Base-by-base conservation (phyloP, 768 basidiomycete genomes). In the Cyclocybe aegerita region DNA sequence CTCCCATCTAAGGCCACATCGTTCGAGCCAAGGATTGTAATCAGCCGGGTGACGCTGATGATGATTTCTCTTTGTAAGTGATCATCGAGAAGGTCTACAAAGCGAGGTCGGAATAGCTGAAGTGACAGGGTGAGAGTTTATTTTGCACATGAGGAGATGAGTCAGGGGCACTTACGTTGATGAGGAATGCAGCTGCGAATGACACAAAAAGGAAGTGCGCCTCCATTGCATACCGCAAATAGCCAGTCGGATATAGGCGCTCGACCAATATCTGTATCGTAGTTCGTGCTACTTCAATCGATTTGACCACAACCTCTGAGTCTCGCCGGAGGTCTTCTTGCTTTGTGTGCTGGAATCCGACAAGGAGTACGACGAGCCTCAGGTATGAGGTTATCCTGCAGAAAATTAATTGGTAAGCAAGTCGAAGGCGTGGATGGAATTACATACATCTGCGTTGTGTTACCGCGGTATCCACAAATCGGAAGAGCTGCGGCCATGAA, bases 121-220 rank as follows among this genome's bases (percentile, higher is more conserved):
- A 35, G 33, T 35, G 29, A 41, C 29, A 46, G 32, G 42, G 34
- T 17, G 17, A 49, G 32, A 39, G 17, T 49, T 47, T 30, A 48
- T 34, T 40, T 39, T 39, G 9, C 11, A 44, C 14, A 17, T 37
- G 36, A 16, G 39, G 46, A 6, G n/a, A 17, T 35, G 10, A n/a
- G 48, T 32, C 3, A 23, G 23, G 23, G 4, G 7, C 15, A 55
- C 76, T 56, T 58, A 85, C 82, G 65, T 84, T 83, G 44, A 84
- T 69, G 16, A 86, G 66, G 58, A 83, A 83, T 2, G 81, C 81
- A 2, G 81, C 74, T 7, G 82, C 82, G 57, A 82, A 86, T 4
- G 82, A 74, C 9, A 81, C 72, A 50, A 74, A 78, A 9, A 79
- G 65, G 50, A 78, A 78, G 53, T 74, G 69, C 11, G 77, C 71